Evolutionary conservation across 495 filamentous ascomycete species (phyloP), one percentile per base, ranked within the genome.

Genomic region (Penicillium odoratum): DNA sequence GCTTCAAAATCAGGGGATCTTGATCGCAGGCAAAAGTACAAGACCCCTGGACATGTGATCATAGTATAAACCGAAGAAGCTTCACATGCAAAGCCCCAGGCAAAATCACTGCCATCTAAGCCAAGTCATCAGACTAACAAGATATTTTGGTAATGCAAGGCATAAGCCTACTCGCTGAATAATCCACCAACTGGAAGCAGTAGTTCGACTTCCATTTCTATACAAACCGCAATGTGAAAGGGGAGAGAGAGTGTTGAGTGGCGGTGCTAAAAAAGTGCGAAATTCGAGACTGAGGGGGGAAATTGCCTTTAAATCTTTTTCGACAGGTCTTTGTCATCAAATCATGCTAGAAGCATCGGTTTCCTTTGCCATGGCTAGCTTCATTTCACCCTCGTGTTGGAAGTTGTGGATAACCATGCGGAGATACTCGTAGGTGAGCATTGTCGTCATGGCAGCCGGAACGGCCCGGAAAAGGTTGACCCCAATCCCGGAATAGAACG

Each of bases 391-490:
- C 51, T 84, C 79, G 48, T 77, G 74, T 63, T 81, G 80, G 34
- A 84, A 58, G 18, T 65, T 69, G 38, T 71, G 70, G 50, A 85
- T 77, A 21, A 71, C 57, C 59, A 84, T 85, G 76, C 91, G 90
- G 48, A 90, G 75, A 67, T 87, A 91, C 75, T 99, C 94, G 70
- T 96, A 99, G 18, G 94, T 98, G 64, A 99, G 82, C 85, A 99
- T 92, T 7, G 94, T 98, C 36, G 96, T 97, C 68, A 95, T 95
- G 21, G 93, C 93, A 33, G 93, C 91, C 25, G 94, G 94, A 18
- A 99, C 86, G 15, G 94, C 95, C 51, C 94, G 84, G 79, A 97
- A 89, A 81, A 99, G 88, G 73, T 99, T 99, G 34, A 93, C 96
- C 36, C 94, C 95, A 83, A 99, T 95, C 29, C 94, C 94, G 21